Percentiles rank a stretch among this genome's conserved stretches.
These are phyloP conservation scores for Trametes cubensis DNA, from an alignment of 768 basidiomycete genomes.

Conservation along the genomic window DNA sequence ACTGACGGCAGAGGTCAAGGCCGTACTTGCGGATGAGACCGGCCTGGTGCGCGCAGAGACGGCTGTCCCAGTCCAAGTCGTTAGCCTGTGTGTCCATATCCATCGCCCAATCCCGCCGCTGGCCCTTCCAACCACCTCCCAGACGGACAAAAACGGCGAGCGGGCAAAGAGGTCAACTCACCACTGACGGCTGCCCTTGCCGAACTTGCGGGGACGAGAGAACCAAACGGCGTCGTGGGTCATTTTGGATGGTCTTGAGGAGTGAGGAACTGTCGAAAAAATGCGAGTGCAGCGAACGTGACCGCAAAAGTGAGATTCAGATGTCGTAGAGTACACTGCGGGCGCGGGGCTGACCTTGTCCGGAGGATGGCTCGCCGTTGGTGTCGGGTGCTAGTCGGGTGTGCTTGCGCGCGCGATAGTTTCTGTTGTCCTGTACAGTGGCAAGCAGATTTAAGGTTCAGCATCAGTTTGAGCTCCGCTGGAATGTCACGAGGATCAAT, in stretches of 20 bases:
- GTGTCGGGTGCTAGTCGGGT: constrained; percentile 6
- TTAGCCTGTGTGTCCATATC: constrained; percentile 18
- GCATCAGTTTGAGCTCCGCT: constrained; percentile 13
- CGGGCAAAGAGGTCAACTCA: constrained; percentile 41
- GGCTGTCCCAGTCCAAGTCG: constrained; percentile 50
- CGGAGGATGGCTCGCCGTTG: constrained; percentile 24
- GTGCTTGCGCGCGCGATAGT: constrained; percentile 18
- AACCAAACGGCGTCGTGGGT: constrained; percentile 99
- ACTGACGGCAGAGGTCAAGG: constrained; percentile 96
- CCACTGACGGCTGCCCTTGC: constrained; percentile 96
- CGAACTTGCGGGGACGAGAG: constrained; percentile 92
- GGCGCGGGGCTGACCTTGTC: constrained; percentile 21
- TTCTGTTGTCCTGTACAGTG: constrained; percentile 31
- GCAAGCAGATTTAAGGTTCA: constrained; percentile 25
- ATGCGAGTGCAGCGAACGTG: constrained; percentile 7
- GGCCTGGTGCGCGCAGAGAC: constrained; percentile 95
- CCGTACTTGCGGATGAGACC: constrained; percentile 98
- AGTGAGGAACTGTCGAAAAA: not conserved
- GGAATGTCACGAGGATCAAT: not conserved
- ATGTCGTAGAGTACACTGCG: not conserved
- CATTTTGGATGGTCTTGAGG: constrained; percentile 57
- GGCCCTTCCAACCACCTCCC: not conserved
- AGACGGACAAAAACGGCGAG: constrained; percentile 2
- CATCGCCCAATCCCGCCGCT: not conserved
- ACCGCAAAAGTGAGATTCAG: not conserved